phyloP scores from a whole-genome alignment of 2,329 filamentous ascomycete species.

The Penicillium sp. region DNA sequence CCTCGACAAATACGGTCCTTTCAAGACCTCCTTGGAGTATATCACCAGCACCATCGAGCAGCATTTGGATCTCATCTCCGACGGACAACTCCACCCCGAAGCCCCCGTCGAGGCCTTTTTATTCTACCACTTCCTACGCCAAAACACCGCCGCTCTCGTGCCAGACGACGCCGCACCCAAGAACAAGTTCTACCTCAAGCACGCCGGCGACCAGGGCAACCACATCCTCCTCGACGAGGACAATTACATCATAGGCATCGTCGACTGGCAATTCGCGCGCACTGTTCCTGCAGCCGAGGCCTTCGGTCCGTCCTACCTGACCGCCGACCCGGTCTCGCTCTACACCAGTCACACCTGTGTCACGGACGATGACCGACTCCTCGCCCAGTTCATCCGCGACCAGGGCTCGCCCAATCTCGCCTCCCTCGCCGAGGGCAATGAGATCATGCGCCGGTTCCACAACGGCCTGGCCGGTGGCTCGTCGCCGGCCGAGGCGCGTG shows the following conservation, averaged over 20 bases:
- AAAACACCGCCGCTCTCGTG: background rate
- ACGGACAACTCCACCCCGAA: conserved; percentile 7
- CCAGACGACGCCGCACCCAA: background rate
- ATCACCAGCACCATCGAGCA: conserved; percentile 7
- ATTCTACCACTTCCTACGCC: conserved; percentile 1
- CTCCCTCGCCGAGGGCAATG: conserved; percentile 1
- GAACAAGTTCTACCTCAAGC: conserved; percentile 44
- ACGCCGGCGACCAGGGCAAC: conserved; percentile 47
- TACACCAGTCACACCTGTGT: conserved; percentile 3
- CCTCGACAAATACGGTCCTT: conserved; percentile 8
- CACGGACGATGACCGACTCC: background rate
- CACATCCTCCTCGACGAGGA: conserved; percentile 46
- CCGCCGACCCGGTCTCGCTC: conserved; percentile 31
- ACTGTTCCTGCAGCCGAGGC: conserved; percentile 31
- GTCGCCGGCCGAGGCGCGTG: conserved; percentile 4
- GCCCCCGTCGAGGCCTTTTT: conserved; percentile 6
- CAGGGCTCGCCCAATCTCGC: background rate
- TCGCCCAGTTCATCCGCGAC: background rate
- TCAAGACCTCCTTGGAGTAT: conserved; percentile 2
- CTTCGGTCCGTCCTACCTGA: conserved; percentile 41
- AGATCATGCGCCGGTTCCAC: conserved; percentile 10
- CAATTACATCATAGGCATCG: conserved; percentile 47
- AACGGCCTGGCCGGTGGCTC: conserved; percentile 7
- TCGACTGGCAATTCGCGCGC: conserved; percentile 45
- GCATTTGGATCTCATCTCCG: conserved; percentile 8